Base-by-base conservation (phyloP, 306 rosid species). In the Quercus suber region DNA sequence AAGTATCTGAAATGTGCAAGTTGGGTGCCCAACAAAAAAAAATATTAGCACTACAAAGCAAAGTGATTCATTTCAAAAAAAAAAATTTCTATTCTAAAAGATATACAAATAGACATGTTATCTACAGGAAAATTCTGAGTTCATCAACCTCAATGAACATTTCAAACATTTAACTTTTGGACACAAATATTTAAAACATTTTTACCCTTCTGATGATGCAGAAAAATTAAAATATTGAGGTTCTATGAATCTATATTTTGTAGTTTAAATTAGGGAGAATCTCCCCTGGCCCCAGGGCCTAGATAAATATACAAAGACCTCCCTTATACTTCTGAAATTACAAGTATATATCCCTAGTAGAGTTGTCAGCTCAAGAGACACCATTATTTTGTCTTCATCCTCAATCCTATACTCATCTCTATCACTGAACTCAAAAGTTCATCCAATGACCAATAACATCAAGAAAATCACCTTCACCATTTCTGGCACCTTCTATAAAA, bases 1-100 rank as follows among this genome's bases (percentile, higher is more conserved):
- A 86, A 93, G 92, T 69, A 93, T 93, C 96, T 93, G 94, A 55
- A 78, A 76, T 19, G 52, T 19, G 52, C 72, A 67, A 67, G 19
- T 67, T 33, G 52, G 10, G 72, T 27, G 30, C 30, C 5, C 15
- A n/a, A n/a, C 28, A 27, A 61, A 27, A 1, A 3, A 59, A 2
- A 0, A 7, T n/a, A 3, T 25, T 6, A 60, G 35, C 33, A 23
- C 33, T 25, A 28, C 69, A 63, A 59, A 59, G 4, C 13, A 59
- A 21, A 10, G 14, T 45, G 15, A 49, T 10, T 12, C 53, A 12
- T 49, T 49, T 49, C 53, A 49, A 49, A 23, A 23, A 23, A 21
- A 21, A 23, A 23, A 23, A 23, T 0, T 20, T 5, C 20, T 64
- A 30, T 7, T 17, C 4, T 30, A 14, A 15, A 15, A 17, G 43